Base-by-base conservation (phyloP, 305 asterid genomes). In the Rubia occidens region DNA sequence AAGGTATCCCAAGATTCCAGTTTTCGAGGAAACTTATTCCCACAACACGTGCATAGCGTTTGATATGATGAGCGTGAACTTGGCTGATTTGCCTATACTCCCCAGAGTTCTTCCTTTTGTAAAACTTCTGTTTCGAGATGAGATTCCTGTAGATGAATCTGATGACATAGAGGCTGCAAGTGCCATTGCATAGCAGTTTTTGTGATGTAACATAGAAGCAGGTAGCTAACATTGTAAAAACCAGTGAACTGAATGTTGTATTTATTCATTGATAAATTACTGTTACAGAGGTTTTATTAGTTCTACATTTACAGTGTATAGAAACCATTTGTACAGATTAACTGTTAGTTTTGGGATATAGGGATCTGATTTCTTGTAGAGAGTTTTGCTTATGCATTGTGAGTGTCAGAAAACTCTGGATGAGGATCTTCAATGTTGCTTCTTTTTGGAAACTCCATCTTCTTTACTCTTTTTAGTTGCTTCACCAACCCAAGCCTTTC, bases 1-100 rank as follows among this genome's bases (percentile, higher is more conserved):
- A 77, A 80, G 97, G 76, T 89, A 94, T 77, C 96, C 97, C 5
- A 94, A 94, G 79, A 84, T 94, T 58, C 99, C 96, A n/a, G 91
- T 89, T 47, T 82, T 91, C 39, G 96, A 89, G 32, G 90, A 90
- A 61, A 42, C 69, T n/a, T 89, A 83, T 76, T 83, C 83, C 88
- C 86, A 87, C 69, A 90, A 87, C 21, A 86, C 96, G 0, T 83
- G 96, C 87, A 81, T 94, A 75, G 99, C 95, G 2, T 94, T 94
- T n/a, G 99, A 94, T 70, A 44, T 90, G 93, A 90, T 94, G 95
- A 94, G 98, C 56, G 86, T 90, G 18, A 94, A 94, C 78, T 60
- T 87, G 65, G 96, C 95, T 1, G 97, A 90, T 76, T 68, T 90
- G n/a, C 93, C 83, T 79, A 77, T 85, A 54, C 87, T 94, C 20